A percentile compares a stretch with the other conserved stretches of the same genome.
phyloP scores from a whole-genome alignment of 2,329 filamentous ascomycete genomes.

The Xylariaceae sp. region DNA sequence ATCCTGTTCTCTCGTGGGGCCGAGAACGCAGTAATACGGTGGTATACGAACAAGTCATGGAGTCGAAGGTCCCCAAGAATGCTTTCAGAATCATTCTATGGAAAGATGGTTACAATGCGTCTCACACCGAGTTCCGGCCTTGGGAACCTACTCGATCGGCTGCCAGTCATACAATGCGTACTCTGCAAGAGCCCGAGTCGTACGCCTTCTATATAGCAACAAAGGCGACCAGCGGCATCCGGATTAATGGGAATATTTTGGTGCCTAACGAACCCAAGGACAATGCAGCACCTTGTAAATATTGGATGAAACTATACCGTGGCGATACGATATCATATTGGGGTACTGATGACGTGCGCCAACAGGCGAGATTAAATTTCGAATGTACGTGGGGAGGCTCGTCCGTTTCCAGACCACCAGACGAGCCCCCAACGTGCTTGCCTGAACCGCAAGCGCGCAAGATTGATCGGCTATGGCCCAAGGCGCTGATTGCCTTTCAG shows the following conservation, averaged over 20 bases:
- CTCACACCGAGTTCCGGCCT: constrained; percentile 47
- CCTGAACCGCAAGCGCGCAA: constrained; percentile 35
- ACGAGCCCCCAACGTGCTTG: constrained; percentile 34
- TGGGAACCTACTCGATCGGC: constrained; percentile 47
- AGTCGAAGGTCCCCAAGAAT: constrained; percentile 74
- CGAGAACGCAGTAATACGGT: constrained; percentile 65
- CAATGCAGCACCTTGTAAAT: constrained; percentile 48
- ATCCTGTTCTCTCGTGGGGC: constrained; percentile 72
- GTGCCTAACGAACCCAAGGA: constrained; percentile 51
- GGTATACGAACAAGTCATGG: constrained; percentile 56
- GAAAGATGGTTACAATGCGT: constrained; percentile 59
- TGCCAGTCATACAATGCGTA: constrained; percentile 30
- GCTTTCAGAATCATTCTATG: constrained; percentile 76
- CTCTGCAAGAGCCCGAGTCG: constrained; percentile 39
- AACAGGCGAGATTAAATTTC: constrained; percentile 44
- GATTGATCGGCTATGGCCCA: constrained; percentile 45
- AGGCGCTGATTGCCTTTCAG: constrained; percentile 41
- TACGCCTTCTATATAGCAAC: constrained; percentile 74
- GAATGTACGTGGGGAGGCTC: constrained; percentile 55
- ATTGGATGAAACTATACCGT: constrained; percentile 68
- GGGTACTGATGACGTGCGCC: constrained; percentile 39
- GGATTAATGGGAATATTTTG: constrained; percentile 69
- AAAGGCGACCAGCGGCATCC: constrained; percentile 71
- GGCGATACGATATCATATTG: constrained; percentile 76
- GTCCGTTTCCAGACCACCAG: constrained; percentile 32